phyloP scores from a whole-genome alignment of 306 rosid species.

The Prunus mume region DNA sequence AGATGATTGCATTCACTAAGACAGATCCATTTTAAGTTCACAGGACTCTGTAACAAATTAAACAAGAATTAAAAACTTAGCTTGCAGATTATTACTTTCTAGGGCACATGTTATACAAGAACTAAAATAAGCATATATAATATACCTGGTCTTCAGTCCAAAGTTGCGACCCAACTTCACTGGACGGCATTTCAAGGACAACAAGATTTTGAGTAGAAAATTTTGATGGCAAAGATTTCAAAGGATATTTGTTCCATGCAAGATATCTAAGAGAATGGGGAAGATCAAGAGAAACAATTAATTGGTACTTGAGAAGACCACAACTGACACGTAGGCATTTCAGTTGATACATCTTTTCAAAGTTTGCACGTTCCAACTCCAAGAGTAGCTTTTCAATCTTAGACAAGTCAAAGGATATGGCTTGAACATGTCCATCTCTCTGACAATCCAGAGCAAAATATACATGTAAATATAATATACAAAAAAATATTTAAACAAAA shows the following conservation, averaged over 20 bases:
- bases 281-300: too few species aligned
- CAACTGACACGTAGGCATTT: too few species aligned
- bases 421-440: neutral
- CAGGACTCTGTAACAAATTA: neutral
- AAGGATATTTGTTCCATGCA: neutral
- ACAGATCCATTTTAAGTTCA: neutral
- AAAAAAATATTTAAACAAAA: neutral
- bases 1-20: neutral
- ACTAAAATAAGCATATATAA: neutral
- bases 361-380: too few species aligned
- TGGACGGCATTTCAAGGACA: neutral
- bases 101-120: neutral
- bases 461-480: neutral
- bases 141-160: neutral
- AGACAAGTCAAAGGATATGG: neutral
- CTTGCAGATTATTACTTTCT: too few species aligned
- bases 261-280: constrained; percentile 11
- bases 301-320: too few species aligned
- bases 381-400: too few species aligned
- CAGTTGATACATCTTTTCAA: too few species aligned
- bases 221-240: neutral
- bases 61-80: too few species aligned
- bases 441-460: neutral
- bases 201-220: constrained; percentile 7
- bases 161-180: neutral